Conservation (phyloP, 2,329 filamentous ascomycete genomes). For the Gaeumannomyces sp. region DNA sequence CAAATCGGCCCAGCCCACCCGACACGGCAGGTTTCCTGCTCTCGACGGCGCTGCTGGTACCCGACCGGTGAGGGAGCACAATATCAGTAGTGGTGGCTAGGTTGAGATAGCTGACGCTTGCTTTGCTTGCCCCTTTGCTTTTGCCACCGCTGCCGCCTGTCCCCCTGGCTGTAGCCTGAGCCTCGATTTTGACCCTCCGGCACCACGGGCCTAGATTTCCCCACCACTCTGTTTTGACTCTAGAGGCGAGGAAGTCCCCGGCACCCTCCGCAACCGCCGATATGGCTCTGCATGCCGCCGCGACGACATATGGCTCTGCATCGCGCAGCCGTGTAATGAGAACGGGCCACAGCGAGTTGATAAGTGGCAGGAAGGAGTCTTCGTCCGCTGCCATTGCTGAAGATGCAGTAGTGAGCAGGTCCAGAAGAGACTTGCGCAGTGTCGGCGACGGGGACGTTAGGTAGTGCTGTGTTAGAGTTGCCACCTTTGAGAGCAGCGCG, state of each 20-base stretch:
- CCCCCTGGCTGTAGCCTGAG: constrained; percentile 18
- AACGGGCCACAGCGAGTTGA: constrained; percentile 88
- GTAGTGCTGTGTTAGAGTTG: constrained; percentile 81
- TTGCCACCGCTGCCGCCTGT: constrained; percentile 11
- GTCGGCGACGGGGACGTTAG: constrained; percentile 77
- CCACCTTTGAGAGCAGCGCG: constrained; percentile 72
- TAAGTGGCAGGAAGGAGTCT: constrained; percentile 76
- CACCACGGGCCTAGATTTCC: constrained; percentile 46
- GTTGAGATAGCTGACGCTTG: neutral
- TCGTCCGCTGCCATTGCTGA: constrained; percentile 70
- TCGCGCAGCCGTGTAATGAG: constrained; percentile 63
- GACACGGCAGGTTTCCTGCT: constrained; percentile 11
- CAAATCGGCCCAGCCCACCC: constrained; percentile 48
- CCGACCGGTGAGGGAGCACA: constrained; percentile 1
- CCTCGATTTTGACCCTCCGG: constrained; percentile 35
- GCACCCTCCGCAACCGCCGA: constrained; percentile 62
- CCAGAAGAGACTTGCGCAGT: constrained; percentile 71
- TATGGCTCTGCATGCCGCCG: constrained; percentile 65
- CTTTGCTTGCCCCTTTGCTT: constrained; percentile 1
- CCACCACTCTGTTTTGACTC: constrained; percentile 70
- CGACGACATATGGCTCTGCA: constrained; percentile 59
- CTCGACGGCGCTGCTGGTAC: neutral
- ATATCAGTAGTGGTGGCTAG: constrained; percentile 4
- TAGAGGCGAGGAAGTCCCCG: constrained; percentile 72
- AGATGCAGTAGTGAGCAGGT: constrained; percentile 66